Percentiles rank a stretch among this genome's conserved stretches.
These are phyloP conservation scores for Dentipellis sp. DNA, from an alignment of 768 basidiomycete species.

Conservation along the genomic window DNA sequence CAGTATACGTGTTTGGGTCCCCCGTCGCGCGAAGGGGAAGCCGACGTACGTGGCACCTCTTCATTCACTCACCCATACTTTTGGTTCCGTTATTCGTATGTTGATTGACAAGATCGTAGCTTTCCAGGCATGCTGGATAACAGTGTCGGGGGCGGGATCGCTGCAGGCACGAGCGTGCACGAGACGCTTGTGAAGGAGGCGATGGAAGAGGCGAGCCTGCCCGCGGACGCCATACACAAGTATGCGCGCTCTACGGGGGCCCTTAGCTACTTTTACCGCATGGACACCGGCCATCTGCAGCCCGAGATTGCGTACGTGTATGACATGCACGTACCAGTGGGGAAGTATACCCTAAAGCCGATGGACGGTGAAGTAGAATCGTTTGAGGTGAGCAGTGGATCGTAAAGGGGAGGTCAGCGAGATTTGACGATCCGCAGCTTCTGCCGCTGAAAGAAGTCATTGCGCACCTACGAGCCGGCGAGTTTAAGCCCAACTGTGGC, in stretches of 20 bases:
- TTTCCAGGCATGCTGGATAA: slow-evolving; percentile 89
- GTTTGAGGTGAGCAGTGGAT: slow-evolving; percentile 56
- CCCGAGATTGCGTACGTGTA: slow-evolving; percentile 88
- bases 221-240: slow-evolving; percentile 47
- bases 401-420: neutral
- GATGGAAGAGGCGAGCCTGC: slow-evolving; percentile 85
- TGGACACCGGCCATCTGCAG: slow-evolving; percentile 68
- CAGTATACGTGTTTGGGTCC: slow-evolving; percentile 71
- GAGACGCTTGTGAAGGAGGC: slow-evolving; percentile 85
- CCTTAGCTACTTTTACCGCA: slow-evolving; percentile 75
- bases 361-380: slow-evolving; percentile 91
- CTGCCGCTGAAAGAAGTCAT: slow-evolving; percentile 55
- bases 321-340: slow-evolving; percentile 62
- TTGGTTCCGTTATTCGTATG: neutral
- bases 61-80: neutral
- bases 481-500: slow-evolving; percentile 93
- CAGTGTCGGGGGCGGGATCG: slow-evolving; percentile 86
- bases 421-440: slow-evolving; percentile 34
- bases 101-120: slow-evolving; percentile 23
- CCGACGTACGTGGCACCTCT: slow-evolving; percentile 56
- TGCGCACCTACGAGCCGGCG: slow-evolving; percentile 49
- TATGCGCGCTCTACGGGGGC: slow-evolving; percentile 55
- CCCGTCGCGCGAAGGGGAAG: slow-evolving; percentile 77
- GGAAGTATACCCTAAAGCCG: slow-evolving; percentile 56
- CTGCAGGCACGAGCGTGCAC: slow-evolving; percentile 62